Evolutionary conservation across 2,329 filamentous ascomycete species (phyloP), one percentile per base, ranked within the genome.

Genomic region (Biscogniauxia sp.): DNA sequence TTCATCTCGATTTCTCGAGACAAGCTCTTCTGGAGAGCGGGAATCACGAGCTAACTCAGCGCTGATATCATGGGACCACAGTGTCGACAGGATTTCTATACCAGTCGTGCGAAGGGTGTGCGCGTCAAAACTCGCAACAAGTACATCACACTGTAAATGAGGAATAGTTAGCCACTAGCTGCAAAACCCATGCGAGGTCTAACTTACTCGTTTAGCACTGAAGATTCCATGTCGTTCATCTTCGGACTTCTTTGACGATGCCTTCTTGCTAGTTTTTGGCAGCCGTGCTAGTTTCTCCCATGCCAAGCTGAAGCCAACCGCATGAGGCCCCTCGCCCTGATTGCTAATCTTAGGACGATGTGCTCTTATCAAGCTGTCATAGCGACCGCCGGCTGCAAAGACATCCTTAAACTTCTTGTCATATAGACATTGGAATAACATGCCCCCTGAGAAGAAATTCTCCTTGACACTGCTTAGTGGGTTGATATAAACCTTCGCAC

Each of bases 361-460:
- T 62, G 96, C 91, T 72, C 88, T 88, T 65, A 99, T 94, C 20
- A 99, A 79, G 54, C 87, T 87, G 73, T 99, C 96, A 73, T 99
- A 99, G 54, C 95, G 87, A 2, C 95, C 95, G 55, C 96, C 95
- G 32, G 93, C 95, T 5, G 94, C 95, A 70, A 98, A 92, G 0
- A 98, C 91, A 67, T 95, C 90, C 68, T 85, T 88, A 63, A 89
- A 85, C 73, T 92, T 96, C 63, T 85, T 88, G 73, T 98, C 94
- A 65, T 93, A 92, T 1, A 97, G 78, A 70, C 93, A 97, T 63
- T 96, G 91, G 73, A 99, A 98, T 51, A 98, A 80, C 26, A 98
- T 81, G 7, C 93, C 93, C 0, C 90, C 90, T 19, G 85, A 81
- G 74, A 95, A 99, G 73, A 98, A 97, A 59, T 89, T 90, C 72